Conservation (phyloP, 1,139 yeast genomes). For the Blastobotrys aristatus region DNA sequence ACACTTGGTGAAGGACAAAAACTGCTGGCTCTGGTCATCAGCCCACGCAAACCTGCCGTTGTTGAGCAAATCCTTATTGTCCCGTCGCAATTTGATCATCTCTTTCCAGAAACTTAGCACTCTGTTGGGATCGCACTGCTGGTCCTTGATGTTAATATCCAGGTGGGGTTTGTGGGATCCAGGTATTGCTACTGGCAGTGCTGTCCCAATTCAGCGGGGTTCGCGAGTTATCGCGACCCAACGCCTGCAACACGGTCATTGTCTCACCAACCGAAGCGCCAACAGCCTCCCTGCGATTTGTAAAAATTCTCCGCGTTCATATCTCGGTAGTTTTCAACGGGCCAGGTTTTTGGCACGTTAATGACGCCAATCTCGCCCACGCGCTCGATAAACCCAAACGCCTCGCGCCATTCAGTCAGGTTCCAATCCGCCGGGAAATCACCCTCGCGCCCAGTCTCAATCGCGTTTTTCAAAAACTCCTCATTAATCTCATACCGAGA, state of each 20-base stretch:
- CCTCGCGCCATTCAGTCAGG: slow-evolving; percentile 1
- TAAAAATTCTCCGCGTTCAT: slow-evolving; percentile 38
- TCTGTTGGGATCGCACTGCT: slow-evolving; percentile 45
- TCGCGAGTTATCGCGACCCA: slow-evolving; percentile 49
- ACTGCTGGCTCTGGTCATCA: not conserved
- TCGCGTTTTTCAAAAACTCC: slow-evolving; percentile 47
- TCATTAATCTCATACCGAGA: slow-evolving; percentile 46
- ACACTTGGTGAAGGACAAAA: no score
- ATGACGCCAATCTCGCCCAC: slow-evolving; percentile 46
- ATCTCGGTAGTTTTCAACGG: slow-evolving; percentile 42
- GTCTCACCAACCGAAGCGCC: slow-evolving; percentile 33
- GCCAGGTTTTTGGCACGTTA: slow-evolving; percentile 46
- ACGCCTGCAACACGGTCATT: slow-evolving; percentile 27
- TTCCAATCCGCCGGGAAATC: not conserved
- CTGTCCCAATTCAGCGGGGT: slow-evolving; percentile 58
- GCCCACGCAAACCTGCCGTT: slow-evolving; percentile 42
- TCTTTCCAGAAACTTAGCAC: slow-evolving; percentile 45
- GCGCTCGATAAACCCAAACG: not conserved
- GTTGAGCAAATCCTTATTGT: slow-evolving; percentile 41
- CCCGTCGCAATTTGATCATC: slow-evolving; percentile 43
- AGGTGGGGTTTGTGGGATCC: slow-evolving; percentile 43
- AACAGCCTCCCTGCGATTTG: slow-evolving; percentile 33
- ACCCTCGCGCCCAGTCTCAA: slow-evolving; percentile 36
- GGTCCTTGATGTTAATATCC: slow-evolving; percentile 46
- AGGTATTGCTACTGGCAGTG: slow-evolving; percentile 48